Evolutionary conservation across 805 yeast species (phyloP).

Genomic region (Starmerella stellata): DNA sequence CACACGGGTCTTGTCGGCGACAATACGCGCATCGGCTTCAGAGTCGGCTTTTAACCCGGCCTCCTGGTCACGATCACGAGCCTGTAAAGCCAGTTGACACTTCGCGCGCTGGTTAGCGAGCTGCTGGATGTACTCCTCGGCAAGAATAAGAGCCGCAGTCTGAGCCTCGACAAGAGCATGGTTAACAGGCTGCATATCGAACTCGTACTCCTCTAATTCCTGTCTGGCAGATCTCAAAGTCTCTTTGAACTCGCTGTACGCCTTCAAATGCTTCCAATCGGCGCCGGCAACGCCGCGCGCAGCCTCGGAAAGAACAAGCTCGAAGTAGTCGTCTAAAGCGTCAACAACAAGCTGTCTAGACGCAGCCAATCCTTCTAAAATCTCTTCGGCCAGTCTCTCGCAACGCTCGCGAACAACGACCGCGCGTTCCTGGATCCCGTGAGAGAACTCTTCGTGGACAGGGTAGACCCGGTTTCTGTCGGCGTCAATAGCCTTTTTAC

Average conservation of each 20-base stretch:
- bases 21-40: constrained; percentile 1
- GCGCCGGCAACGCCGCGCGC: constrained; percentile 15
- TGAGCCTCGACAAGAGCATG: constrained; percentile 18
- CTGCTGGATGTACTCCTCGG: constrained; percentile 15
- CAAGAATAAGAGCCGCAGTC: constrained; percentile 16
- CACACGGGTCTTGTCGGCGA: background rate
- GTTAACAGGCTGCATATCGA: constrained; percentile 15
- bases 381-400: constrained; percentile 16
- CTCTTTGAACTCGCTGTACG: constrained; percentile 15
- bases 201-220: constrained; percentile 12
- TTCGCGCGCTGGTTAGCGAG: constrained; percentile 13
- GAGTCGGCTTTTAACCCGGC: background rate
- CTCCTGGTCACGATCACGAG: constrained; percentile 4
- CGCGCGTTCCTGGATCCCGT: constrained; percentile 13
- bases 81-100: constrained; percentile 17
- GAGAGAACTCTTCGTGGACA: constrained; percentile 13
- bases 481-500: background rate
- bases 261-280: constrained; percentile 16
- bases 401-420: constrained; percentile 16
- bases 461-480: constrained; percentile 12
- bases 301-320: constrained; percentile 16
- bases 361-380: constrained; percentile 10
- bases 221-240: constrained; percentile 10
- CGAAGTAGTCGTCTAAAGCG: constrained; percentile 19
- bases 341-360: constrained; percentile 18